Evolutionary conservation across 768 basidiomycete species (phyloP), one percentile per base, ranked within the genome.

Genomic region (Imleria badia): DNA sequence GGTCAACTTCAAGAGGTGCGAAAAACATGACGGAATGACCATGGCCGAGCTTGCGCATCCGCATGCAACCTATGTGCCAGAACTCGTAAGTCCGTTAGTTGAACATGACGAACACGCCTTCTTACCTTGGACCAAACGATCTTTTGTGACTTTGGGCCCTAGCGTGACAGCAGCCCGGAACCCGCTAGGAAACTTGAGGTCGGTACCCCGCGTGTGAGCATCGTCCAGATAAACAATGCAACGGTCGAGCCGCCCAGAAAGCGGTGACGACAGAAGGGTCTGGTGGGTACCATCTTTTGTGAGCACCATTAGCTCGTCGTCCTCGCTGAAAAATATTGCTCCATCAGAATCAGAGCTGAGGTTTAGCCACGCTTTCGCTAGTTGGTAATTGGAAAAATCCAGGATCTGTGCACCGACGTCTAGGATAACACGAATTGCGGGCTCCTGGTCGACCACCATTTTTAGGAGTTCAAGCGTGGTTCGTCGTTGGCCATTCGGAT

Each of bases 151-250:
- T 50, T 75, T 79, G 9, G 74, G 75, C 5, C 35, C 35, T 17
- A 35, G 35, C 7, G 35, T 35, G 15, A 35, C 35, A 15, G 15
- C 77, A 11, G 79, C 78, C 6, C 76, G 71, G 23, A 64, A 72
- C 12, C 67, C 49, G 3, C 17, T 44, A 0, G 80, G 81, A 33
- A 81, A 64, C 36, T 76, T 81, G 13, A 81, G 62, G 57, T 81
- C 81, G 0, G 79, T 81, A 12, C 80, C 80, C 17, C 58, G 29
- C 13, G 58, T 59, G 56, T 81, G 80, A 0, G 78, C 76, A 55
- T 81, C 80, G 44, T 81, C 80, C 2, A 81, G 73, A 55, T 81
- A 82, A 3, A 81, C 66, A 5, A 78, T 53, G 31, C 77, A 78
- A 51, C 72, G 62, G 9, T 52, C 80, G 56, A 17, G 78, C 77